Conservation (phyloP, 2,329 filamentous ascomycete species). For the Ramularia endophylla region DNA sequence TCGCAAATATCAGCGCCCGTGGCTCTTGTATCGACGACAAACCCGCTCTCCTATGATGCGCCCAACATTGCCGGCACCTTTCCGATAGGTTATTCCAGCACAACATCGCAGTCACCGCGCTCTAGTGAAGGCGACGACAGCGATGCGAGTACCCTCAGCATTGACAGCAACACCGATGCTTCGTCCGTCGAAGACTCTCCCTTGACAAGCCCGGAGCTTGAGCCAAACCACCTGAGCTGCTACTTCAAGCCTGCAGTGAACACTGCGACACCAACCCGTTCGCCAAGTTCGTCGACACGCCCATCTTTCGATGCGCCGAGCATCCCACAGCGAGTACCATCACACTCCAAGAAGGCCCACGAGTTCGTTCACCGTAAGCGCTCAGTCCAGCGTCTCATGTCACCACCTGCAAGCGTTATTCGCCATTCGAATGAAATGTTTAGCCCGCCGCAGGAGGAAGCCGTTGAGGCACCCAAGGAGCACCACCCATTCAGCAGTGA, state of each 20-base stretch:
- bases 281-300: conserved; percentile 55
- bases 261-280: conserved; percentile 26
- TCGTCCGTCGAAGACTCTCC: conserved; percentile 45
- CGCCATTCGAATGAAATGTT: conserved; percentile 46
- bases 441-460: conserved; percentile 13
- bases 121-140: conserved; percentile 65
- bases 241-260: conserved; percentile 51
- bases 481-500: conserved; percentile 78
- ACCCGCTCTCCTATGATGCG: conserved; percentile 92
- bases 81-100: conserved; percentile 22
- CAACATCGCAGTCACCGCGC: conserved; percentile 37
- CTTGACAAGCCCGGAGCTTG: conserved; percentile 39
- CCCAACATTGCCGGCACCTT: conserved; percentile 59
- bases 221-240: conserved; percentile 50
- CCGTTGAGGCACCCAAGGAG: conserved; percentile 37
- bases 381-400: conserved; percentile 47
- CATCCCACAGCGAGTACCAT: conserved; percentile 72
- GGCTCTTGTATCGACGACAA: conserved; percentile 86
- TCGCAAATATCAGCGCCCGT: conserved; percentile 82
- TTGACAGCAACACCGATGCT: conserved; percentile 61
- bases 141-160: conserved; percentile 51
- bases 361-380: conserved; percentile 67
- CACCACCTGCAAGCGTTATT: conserved; percentile 43
- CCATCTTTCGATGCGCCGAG: conserved; percentile 51
- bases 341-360: conserved; percentile 83